Conservation (phyloP, 371 early-diverging fungal genomes). For the Blakeslea trispora region DNA sequence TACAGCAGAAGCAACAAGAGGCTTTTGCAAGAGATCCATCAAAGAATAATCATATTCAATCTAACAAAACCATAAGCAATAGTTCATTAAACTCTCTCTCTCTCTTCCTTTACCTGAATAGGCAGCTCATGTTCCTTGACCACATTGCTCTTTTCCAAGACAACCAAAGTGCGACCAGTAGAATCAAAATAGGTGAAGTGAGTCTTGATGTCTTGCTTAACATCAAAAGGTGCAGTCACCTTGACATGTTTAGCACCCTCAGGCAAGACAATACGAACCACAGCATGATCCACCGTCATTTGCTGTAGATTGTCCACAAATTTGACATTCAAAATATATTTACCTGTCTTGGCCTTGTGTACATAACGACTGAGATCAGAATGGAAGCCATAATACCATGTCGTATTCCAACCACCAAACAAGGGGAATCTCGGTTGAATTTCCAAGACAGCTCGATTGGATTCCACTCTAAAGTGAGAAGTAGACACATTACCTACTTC, state of each 20-base stretch:
- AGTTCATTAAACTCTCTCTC: no score
- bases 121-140: constrained; percentile 58
- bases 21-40: constrained; percentile 46
- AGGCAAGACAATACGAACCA: constrained; percentile 81
- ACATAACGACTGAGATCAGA: constrained; percentile 62
- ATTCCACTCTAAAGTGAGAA: constrained; percentile 64
- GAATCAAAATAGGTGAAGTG: constrained; percentile 77
- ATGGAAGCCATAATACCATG: constrained; percentile 92
- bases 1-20: constrained; percentile 40
- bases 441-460: constrained; percentile 57
- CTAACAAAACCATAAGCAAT: no score
- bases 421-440: constrained; percentile 90
- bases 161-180: constrained; percentile 66
- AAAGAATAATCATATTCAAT: constrained; percentile 49
- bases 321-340: constrained; percentile 68
- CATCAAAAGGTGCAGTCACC: constrained; percentile 56
- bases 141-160: constrained; percentile 64
- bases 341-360: constrained; percentile 49
- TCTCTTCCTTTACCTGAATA: constrained; percentile 34
- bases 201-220: constrained; percentile 44
- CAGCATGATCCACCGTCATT: constrained; percentile 65
- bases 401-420: constrained; percentile 95
- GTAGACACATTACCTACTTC: constrained; percentile 97
- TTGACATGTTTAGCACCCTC: constrained; percentile 88
- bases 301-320: constrained; percentile 69